Conservation (phyloP, 352 stramenopile species). For the Globisporangium perplexum region DNA sequence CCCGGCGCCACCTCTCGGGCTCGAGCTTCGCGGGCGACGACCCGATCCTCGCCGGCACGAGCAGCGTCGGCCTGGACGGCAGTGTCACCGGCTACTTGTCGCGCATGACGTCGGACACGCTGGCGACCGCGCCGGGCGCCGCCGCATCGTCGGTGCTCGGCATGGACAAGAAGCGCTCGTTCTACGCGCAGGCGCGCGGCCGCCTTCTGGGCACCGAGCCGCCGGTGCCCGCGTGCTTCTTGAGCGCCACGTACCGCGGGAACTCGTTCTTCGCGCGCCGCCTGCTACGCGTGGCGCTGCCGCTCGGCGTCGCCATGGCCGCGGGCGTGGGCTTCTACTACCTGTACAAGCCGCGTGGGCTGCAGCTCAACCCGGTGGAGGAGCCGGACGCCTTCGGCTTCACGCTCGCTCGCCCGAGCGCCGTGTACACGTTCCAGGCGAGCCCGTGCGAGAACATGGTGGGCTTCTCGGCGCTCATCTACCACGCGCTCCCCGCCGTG, state of each 20-base stretch:
- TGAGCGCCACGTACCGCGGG: constrained; percentile 50
- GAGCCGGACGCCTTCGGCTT: constrained; percentile 38
- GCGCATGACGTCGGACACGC: constrained; percentile 10
- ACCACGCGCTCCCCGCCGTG: constrained; percentile 52
- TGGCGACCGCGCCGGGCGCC: background rate
- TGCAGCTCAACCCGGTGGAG: constrained; percentile 33
- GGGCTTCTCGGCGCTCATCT: constrained; percentile 69
- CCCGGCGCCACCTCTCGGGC: background rate
- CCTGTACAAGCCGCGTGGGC: constrained; percentile 38
- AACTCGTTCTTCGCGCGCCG: constrained; percentile 81
- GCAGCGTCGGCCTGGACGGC: constrained; percentile 2
- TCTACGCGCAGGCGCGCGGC: constrained; percentile 27
- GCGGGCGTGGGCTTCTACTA: constrained; percentile 65
- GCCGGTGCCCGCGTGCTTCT: constrained; percentile 42
- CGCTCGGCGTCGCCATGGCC: constrained; percentile 33
- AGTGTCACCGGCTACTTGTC: constrained; percentile 6
- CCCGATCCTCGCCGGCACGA: background rate
- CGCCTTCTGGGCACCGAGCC: constrained; percentile 44
- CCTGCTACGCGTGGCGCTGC: constrained; percentile 37
- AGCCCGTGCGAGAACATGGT: constrained; percentile 74
- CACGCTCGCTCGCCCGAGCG: constrained; percentile 28
- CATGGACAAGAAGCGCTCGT: constrained; percentile 49
- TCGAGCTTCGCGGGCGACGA: constrained; percentile 10
- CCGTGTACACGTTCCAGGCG: constrained; percentile 65
- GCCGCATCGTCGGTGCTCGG: background rate